A percentile compares a stretch with the other conserved stretches of the same genome.
Conservation (phyloP, 2,329 filamentous ascomycete species). For the Botrytis galanthina region DNA sequence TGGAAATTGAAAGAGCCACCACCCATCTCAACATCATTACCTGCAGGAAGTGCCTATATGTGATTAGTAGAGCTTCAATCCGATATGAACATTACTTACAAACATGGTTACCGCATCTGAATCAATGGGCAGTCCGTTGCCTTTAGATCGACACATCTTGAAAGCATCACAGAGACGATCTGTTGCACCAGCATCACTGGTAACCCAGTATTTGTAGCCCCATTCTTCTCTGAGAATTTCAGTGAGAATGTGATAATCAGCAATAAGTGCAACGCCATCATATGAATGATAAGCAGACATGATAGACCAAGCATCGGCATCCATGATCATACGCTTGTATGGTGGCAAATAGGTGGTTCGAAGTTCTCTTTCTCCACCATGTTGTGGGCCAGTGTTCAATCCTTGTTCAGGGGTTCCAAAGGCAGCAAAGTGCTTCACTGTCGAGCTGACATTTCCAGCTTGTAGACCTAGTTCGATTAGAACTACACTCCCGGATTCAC, state of each 20-base stretch:
- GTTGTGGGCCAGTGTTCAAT: constrained; percentile 61
- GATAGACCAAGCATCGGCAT: constrained; percentile 63
- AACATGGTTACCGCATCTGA: constrained; percentile 62
- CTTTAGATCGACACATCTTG: constrained; percentile 56
- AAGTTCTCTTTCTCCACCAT: constrained; percentile 53
- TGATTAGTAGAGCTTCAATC: background rate
- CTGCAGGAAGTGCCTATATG: constrained; percentile 57
- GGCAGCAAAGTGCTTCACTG: constrained; percentile 73
- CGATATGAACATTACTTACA: constrained; percentile 37
- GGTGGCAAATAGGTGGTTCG: constrained; percentile 56
- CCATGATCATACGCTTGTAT: constrained; percentile 69
- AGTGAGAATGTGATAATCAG: constrained; percentile 63
- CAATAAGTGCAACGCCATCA: constrained; percentile 66
- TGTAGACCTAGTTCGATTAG: constrained; percentile 57
- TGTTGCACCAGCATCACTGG: constrained; percentile 67
- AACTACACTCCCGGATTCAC: background rate
- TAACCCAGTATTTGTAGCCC: constrained; percentile 68
- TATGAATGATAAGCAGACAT: constrained; percentile 77
- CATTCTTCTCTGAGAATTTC: constrained; percentile 69
- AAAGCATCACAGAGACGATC: constrained; percentile 65
- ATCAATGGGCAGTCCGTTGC: constrained; percentile 50
- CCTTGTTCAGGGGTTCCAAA: constrained; percentile 70
- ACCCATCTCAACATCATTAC: constrained; percentile 75
- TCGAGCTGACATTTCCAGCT: constrained; percentile 63
- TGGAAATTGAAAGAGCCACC: constrained; percentile 70